phyloP scores from a whole-genome alignment of 257 asterid genomes.

The Knoxia roxburghii region DNA sequence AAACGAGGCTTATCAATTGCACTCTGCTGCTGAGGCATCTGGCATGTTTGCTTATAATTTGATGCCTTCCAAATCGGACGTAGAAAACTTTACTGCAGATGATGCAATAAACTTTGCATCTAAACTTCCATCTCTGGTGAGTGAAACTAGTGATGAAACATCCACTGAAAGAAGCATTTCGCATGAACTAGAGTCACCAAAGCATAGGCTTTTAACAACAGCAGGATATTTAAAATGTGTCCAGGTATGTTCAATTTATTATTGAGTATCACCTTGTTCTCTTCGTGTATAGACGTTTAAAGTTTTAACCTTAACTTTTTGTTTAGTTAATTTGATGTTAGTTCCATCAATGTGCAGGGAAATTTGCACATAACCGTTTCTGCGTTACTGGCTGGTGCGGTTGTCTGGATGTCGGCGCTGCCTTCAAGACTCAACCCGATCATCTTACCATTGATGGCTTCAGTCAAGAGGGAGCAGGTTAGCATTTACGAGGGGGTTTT shows the following conservation, averaged over 20 bases:
- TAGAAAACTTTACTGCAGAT: constrained; percentile 71
- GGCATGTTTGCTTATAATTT: constrained; percentile 55
- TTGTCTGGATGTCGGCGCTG: constrained; percentile 95
- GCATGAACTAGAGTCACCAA: constrained; percentile 83
- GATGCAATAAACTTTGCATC: constrained; percentile 81
- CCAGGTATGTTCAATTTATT: constrained; percentile 47
- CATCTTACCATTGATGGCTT: constrained; percentile 90
- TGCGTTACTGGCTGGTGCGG: constrained; percentile 90
- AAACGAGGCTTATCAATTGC: constrained; percentile 78
- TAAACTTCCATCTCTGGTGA: constrained; percentile 44
- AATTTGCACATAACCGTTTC: constrained; percentile 88
- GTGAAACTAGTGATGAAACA: constrained; percentile 41
- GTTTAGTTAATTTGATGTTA: not conserved
- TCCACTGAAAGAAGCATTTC: constrained; percentile 44
- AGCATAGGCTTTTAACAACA: constrained; percentile 84
- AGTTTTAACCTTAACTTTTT: constrained; percentile 1
- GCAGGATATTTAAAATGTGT: constrained; percentile 95
- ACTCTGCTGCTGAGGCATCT: constrained; percentile 53
- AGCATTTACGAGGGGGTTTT: not conserved
- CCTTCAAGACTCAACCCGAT: constrained; percentile 86
- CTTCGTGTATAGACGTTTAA: not conserved
- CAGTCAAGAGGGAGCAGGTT: constrained; percentile 95
- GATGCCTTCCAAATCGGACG: constrained; percentile 44
- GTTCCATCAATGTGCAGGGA: constrained; percentile 38
- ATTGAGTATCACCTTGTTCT: not conserved